Evolutionary conservation across 805 yeast species (phyloP).

Genomic region (Candida endomychidarum): DNA sequence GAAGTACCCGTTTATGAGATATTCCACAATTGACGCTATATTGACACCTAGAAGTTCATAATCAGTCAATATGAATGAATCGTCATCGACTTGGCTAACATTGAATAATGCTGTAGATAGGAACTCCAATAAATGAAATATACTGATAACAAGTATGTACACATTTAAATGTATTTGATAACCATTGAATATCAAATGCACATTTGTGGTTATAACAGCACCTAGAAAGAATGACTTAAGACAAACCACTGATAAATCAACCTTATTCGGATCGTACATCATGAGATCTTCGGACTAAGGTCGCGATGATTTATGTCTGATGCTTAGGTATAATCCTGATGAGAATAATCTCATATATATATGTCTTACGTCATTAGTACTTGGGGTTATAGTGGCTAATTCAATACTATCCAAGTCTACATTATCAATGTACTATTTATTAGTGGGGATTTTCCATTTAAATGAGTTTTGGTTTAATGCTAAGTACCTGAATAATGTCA

Average conservation of each 20-base stretch:
- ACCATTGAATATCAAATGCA: constrained; percentile 1
- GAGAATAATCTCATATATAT: constrained; percentile 22
- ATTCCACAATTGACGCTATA: constrained; percentile 20
- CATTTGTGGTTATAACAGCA: constrained; percentile 20
- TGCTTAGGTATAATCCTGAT: constrained; percentile 11
- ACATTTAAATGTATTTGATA: constrained; percentile 16
- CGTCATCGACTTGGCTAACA: constrained; percentile 60
- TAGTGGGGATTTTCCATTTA: constrained; percentile 10
- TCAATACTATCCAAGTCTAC: neutral
- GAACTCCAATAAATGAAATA: constrained; percentile 83
- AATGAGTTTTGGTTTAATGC: constrained; percentile 29
- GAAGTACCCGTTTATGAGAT: neutral
- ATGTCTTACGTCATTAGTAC: constrained; percentile 15
- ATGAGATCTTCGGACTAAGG: neutral
- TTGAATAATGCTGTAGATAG: constrained; percentile 76
- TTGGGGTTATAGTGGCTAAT: constrained; percentile 21
- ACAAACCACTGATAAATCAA: constrained; percentile 30
- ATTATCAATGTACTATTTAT: constrained; percentile 5
- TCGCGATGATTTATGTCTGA: neutral
- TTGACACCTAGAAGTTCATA: constrained; percentile 28
- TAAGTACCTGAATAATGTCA: constrained; percentile 25
- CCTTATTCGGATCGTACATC: constrained; percentile 26
- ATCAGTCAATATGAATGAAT: constrained; percentile 46
- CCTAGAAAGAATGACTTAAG: constrained; percentile 36
- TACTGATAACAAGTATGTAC: constrained; percentile 52